These are phyloP conservation scores for Harringtonia lauricola DNA, from an alignment of 2,329 filamentous ascomycete genomes.

Conservation along the genomic window DNA sequence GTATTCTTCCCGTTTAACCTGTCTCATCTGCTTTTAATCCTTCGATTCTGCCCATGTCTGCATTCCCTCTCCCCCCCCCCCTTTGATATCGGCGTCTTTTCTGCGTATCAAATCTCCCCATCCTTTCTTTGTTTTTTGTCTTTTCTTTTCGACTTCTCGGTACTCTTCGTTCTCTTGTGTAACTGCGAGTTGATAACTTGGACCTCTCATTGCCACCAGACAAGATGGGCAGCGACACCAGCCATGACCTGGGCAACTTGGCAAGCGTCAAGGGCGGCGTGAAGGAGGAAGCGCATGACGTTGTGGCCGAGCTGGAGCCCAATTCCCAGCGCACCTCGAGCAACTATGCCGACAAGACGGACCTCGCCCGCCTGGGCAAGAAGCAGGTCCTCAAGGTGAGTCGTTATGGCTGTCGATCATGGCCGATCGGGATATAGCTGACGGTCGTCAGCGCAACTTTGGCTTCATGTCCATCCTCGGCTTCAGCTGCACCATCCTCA, in stretches of 20 bases:
- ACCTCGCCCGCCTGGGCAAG: conserved; percentile 15
- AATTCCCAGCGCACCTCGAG: conserved; percentile 8
- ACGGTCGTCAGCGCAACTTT: conserved; percentile 39
- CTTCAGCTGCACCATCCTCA: conserved; percentile 38
- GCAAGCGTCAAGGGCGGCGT: background rate
- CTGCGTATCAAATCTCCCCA: too few species aligned
- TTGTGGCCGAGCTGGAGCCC: conserved; percentile 8
- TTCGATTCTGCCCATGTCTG: too few species aligned
- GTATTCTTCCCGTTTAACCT: too few species aligned
- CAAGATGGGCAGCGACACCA: background rate
- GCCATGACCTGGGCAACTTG: background rate
- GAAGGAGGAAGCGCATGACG: background rate
- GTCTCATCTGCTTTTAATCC: too few species aligned
- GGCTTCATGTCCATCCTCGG: conserved; percentile 35
- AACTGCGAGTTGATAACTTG: background rate
- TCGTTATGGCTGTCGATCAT: too few species aligned
- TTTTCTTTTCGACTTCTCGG: too few species aligned
- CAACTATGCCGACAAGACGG: conserved; percentile 15
- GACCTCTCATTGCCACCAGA: background rate
- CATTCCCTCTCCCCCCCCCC: too few species aligned
- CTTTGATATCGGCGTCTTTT: too few species aligned
- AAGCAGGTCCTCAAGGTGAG: conserved; percentile 8
- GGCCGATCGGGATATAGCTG: too few species aligned
- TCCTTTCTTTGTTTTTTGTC: background rate
- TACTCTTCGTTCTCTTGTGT: background rate